Conservation (phyloP, 176 grass and related monocot species). For the Oryza longistaminata region DNA sequence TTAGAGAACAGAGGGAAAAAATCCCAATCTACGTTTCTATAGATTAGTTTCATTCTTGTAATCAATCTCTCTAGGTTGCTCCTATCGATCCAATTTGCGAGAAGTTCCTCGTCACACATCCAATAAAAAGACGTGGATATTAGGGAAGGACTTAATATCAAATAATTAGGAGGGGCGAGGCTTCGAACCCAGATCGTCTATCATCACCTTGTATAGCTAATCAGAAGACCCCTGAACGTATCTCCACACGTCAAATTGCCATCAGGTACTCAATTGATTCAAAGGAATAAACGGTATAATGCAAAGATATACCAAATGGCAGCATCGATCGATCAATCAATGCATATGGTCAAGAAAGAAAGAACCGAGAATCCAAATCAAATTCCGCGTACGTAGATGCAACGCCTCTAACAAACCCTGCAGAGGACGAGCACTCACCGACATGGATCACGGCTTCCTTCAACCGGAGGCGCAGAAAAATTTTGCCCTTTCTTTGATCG, state of each 20-base stretch:
- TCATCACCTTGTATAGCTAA: no score
- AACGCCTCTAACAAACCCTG: not conserved
- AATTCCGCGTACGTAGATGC: not conserved
- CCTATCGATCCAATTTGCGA: not conserved
- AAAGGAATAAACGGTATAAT: not conserved
- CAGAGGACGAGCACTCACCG: slow-evolving; percentile 45
- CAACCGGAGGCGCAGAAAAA: slow-evolving; percentile 16
- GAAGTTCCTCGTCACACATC: no score
- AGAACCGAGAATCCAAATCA: not conserved
- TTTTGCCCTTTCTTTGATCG: slow-evolving; percentile 41
- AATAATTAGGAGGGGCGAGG: no score
- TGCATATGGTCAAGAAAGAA: not conserved
- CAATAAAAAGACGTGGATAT: no score
- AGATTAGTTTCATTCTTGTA: not conserved
- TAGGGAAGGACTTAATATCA: no score
- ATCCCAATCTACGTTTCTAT: no score
- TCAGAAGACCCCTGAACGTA: no score
- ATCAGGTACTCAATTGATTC: not conserved
- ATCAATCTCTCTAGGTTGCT: no score
- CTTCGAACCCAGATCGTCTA: no score
- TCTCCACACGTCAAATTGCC: not conserved
- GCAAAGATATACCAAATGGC: not conserved
- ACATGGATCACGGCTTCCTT: slow-evolving; percentile 51
- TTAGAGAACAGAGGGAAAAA: not conserved
- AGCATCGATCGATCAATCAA: not conserved